These are phyloP conservation scores for Myxozyma sirexii DNA, from an alignment of 805 yeast genomes.

Conservation along the genomic window DNA sequence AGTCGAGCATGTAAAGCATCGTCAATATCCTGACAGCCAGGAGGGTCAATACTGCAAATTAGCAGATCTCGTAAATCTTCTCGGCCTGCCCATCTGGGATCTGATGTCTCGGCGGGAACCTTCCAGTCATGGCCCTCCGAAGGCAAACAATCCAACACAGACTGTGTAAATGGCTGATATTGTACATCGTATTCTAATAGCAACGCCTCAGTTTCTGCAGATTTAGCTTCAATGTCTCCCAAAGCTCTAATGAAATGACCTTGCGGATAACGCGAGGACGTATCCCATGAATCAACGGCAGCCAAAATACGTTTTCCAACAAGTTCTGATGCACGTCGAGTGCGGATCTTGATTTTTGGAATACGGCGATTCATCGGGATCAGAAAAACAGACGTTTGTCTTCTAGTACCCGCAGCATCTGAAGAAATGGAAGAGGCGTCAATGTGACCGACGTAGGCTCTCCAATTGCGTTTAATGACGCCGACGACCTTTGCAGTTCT, in stretches of 20 bases:
- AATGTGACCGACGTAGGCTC: constrained; percentile 92
- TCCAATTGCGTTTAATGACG: constrained; percentile 87
- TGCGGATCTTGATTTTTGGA: constrained; percentile 83
- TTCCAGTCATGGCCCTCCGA: constrained; percentile 91
- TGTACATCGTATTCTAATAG: constrained; percentile 94
- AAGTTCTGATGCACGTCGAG: constrained; percentile 81
- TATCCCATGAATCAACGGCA: constrained; percentile 91
- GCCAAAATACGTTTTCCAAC: constrained; percentile 89
- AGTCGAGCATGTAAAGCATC: constrained; percentile 89
- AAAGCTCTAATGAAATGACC: constrained; percentile 92
- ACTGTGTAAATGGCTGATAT: constrained; percentile 90
- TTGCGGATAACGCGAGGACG: constrained; percentile 78
- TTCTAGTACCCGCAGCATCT: constrained; percentile 53
- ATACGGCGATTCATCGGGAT: constrained; percentile 84
- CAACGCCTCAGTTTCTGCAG: constrained; percentile 95
- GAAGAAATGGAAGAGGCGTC: constrained; percentile 67
- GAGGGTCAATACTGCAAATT: constrained; percentile 97
- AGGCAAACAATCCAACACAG: constrained; percentile 91
- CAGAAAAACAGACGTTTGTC: constrained; percentile 63
- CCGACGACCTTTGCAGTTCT: constrained; percentile 97
- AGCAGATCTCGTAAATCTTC: constrained; percentile 84
- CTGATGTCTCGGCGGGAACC: constrained; percentile 65
- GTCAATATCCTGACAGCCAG: constrained; percentile 97
- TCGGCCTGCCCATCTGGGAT: constrained; percentile 55
- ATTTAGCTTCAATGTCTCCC: constrained; percentile 88